Conservation (phyloP, 768 basidiomycete genomes). For the Crassisporium funariophilum region DNA sequence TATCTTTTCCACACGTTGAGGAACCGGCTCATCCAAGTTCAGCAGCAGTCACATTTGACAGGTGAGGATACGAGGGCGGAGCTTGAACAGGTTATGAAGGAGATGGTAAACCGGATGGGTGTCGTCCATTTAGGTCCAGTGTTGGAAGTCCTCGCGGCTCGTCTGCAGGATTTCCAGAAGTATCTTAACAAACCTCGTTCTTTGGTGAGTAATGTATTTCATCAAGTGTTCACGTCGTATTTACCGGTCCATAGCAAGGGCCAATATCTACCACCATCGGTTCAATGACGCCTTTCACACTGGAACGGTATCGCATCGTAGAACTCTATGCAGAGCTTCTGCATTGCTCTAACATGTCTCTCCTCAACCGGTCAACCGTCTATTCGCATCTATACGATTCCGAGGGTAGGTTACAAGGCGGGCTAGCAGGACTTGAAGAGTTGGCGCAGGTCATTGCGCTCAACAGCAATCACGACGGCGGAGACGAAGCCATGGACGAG, state of each 20-base stretch:
- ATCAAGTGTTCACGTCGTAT: constrained; percentile 8
- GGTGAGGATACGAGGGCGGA: constrained; percentile 64
- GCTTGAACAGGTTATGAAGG: constrained; percentile 71
- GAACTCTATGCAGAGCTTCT: constrained; percentile 96
- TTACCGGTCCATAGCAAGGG: constrained; percentile 50
- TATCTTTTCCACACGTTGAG: constrained; percentile 94
- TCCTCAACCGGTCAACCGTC: constrained; percentile 80
- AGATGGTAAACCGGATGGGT: constrained; percentile 83
- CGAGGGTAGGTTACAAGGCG: constrained; percentile 87
- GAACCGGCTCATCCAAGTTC: constrained; percentile 85
- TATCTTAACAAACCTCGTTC: constrained; percentile 76
- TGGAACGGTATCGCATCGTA: constrained; percentile 94
- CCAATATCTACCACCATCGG: constrained; percentile 77
- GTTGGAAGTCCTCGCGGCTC: constrained; percentile 70
- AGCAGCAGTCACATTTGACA: constrained; percentile 61
- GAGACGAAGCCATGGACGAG: constrained; percentile 58
- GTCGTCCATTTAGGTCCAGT: constrained; percentile 90
- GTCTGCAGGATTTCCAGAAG: constrained; percentile 67
- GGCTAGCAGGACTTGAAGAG: constrained; percentile 80
- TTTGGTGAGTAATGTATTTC: constrained; percentile 44
- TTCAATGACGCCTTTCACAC: constrained; percentile 76
- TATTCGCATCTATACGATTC: constrained; percentile 74
- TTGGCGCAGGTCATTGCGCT: constrained; percentile 82
- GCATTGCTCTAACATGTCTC: constrained; percentile 97
- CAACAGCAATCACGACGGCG: constrained; percentile 52